These are phyloP conservation scores for Teunomyces stri DNA, from an alignment of 805 yeast genomes.

Conservation along the genomic window DNA sequence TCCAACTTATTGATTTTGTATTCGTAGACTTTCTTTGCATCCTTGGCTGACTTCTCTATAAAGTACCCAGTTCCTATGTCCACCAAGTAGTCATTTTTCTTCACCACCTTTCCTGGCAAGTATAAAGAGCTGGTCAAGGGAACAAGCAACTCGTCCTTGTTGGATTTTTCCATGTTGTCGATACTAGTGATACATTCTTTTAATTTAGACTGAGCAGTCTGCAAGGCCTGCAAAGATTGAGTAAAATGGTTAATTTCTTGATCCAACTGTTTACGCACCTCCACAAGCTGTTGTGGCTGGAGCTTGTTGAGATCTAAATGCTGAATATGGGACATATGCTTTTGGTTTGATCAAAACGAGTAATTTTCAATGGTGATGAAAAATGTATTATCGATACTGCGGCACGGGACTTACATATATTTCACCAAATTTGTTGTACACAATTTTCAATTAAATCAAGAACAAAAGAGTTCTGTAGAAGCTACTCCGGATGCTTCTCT, in stretches of 20 bases:
- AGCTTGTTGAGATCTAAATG: constrained; percentile 60
- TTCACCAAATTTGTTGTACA: too few relatives aligned
- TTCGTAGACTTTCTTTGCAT: constrained; percentile 70
- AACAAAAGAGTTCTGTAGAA: too few relatives aligned
- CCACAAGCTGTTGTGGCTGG: constrained; percentile 79
- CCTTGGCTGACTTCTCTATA: constrained; percentile 71
- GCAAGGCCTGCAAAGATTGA: constrained; percentile 78
- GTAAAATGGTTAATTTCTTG: constrained; percentile 84
- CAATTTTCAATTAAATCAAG: too few relatives aligned
- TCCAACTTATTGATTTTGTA: constrained; percentile 69
- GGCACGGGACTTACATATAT: neutral
- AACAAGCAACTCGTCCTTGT: constrained; percentile 56
- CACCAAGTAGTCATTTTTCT: constrained; percentile 71
- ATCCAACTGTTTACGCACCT: constrained; percentile 79
- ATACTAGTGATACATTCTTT: constrained; percentile 77
- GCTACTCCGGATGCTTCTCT: too few relatives aligned
- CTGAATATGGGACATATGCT: constrained; percentile 1
- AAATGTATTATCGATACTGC: neutral
- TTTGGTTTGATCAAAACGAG: neutral
- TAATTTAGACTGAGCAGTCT: constrained; percentile 78
- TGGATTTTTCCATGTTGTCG: constrained; percentile 44
- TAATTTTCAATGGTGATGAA: constrained; percentile 4
- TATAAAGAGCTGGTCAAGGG: constrained; percentile 89
- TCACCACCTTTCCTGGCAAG: constrained; percentile 76
- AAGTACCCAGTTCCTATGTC: constrained; percentile 97